Percentiles rank a stretch among this genome's conserved stretches.
Conservation (phyloP, 495 filamentous ascomycete species). For the Neurospora terricola region DNA sequence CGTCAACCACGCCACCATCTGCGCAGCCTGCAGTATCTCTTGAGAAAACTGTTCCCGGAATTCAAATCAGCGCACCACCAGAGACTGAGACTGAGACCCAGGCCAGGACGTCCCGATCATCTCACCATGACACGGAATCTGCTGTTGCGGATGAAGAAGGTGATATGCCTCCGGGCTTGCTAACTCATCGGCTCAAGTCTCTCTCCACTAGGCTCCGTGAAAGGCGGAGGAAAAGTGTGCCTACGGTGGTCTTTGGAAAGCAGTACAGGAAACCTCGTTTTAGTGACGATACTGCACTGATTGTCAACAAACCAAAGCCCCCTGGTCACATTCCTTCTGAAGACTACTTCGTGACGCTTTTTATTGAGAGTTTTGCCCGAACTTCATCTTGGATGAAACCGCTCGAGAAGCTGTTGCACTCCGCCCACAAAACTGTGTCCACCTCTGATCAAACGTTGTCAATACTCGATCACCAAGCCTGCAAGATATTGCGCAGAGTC, state of each 20-base stretch:
- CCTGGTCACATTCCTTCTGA: conserved; percentile 33
- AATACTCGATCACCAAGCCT: conserved; percentile 74
- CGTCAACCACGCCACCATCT: not conserved
- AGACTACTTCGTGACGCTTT: conserved; percentile 79
- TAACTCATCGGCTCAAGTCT: conserved; percentile 33
- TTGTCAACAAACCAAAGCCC: conserved; percentile 19
- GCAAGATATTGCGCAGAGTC: conserved; percentile 69
- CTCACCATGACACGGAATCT: not conserved
- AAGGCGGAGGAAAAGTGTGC: conserved; percentile 55
- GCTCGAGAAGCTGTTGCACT: conserved; percentile 57
- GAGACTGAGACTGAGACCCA: not conserved
- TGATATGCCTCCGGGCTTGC: conserved; percentile 20
- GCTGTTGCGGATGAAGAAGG: conserved; percentile 2
- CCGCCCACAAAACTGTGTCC: conserved; percentile 72
- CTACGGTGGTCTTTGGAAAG: conserved; percentile 74
- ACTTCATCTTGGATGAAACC: conserved; percentile 47
- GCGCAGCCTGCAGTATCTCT: not conserved
- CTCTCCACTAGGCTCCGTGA: conserved; percentile 49
- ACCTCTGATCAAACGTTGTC: conserved; percentile 67
- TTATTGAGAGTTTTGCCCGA: conserved; percentile 58
- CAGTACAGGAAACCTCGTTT: conserved; percentile 25
- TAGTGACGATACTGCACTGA: conserved; percentile 20
- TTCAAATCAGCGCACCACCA: not conserved
- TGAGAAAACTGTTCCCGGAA: not conserved
- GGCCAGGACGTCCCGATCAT: not conserved